Evolutionary conservation across 2,329 filamentous ascomycete species (phyloP).

Genomic region (Trichoderma cornu-damae): DNA sequence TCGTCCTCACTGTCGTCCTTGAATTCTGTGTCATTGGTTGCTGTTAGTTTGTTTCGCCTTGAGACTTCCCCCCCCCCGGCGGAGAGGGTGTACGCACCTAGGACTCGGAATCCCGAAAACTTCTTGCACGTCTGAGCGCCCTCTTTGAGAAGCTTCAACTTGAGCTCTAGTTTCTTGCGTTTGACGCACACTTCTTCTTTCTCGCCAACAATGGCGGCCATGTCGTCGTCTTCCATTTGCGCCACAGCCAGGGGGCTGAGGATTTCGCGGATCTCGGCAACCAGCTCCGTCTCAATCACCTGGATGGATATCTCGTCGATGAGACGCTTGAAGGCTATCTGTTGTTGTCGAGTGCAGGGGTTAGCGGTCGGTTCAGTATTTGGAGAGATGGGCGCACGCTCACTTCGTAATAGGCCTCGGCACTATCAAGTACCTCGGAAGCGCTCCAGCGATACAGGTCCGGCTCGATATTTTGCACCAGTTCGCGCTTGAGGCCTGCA

Average conservation of each 20-base stretch:
- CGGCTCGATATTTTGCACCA: background rate
- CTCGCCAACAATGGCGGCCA: slow-evolving; percentile 24
- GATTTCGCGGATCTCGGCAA: slow-evolving; percentile 21
- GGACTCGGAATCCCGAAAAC: background rate
- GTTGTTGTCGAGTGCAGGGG: background rate
- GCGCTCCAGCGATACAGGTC: slow-evolving; percentile 31
- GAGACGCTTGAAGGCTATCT: slow-evolving; percentile 24
- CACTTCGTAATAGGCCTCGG: slow-evolving; percentile 41
- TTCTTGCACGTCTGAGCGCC: slow-evolving; percentile 3
- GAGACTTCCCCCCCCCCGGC: no score
- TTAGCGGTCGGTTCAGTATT: background rate
- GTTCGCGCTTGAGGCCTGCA: background rate
- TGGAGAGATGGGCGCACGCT: background rate
- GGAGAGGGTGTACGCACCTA: background rate
- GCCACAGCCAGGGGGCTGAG: slow-evolving; percentile 22
- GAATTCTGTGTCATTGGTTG: background rate
- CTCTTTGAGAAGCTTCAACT: background rate
- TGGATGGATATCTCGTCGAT: slow-evolving; percentile 26
- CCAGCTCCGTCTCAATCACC: slow-evolving; percentile 24
- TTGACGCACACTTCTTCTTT: slow-evolving; percentile 10
- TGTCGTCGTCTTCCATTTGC: slow-evolving; percentile 21
- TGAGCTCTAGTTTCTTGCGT: background rate
- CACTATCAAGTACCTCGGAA: slow-evolving; percentile 33
- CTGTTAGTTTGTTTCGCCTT: background rate
- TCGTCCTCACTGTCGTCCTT: background rate